Evolutionary conservation across 177 flowering plant species (phyloP).

Genomic region (Vitis hybrid): DNA sequence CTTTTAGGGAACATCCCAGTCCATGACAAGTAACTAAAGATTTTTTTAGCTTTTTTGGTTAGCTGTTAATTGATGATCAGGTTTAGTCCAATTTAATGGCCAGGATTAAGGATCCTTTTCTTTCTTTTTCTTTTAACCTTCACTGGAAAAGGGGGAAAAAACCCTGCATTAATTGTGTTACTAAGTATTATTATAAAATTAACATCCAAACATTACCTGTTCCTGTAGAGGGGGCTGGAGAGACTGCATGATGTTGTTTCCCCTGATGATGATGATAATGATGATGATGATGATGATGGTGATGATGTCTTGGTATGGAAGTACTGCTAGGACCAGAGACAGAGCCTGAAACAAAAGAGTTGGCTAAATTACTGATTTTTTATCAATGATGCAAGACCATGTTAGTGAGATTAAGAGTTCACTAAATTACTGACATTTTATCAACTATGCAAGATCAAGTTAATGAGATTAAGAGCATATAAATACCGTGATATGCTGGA

Average conservation of each 20-base stretch:
- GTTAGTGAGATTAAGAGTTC: no score
- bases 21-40: no score
- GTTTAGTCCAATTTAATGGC: no score
- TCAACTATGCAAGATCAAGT: no score
- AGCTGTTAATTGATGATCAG: no score
- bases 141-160: no score
- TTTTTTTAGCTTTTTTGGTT: no score
- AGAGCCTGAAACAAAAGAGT: constrained; percentile 33
- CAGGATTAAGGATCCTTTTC: no score
- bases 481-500: constrained; percentile 47
- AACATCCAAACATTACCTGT: constrained; percentile 31
- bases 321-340: constrained; percentile 35
- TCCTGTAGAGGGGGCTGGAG: constrained; percentile 53
- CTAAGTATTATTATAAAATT: not conserved
- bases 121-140: no score
- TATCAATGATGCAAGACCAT: not conserved
- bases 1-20: no score
- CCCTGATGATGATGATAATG: constrained; percentile 28
- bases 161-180: not conserved
- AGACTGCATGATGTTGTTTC: constrained; percentile 23
- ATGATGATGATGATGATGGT: constrained; percentile 32
- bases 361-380: not conserved
- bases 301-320: constrained; percentile 27
- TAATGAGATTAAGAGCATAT: constrained; percentile 5
- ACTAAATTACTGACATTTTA: no score